Base-by-base conservation (phyloP, 2,329 filamentous ascomycete genomes). In the Aspergillus carbonarius region DNA sequence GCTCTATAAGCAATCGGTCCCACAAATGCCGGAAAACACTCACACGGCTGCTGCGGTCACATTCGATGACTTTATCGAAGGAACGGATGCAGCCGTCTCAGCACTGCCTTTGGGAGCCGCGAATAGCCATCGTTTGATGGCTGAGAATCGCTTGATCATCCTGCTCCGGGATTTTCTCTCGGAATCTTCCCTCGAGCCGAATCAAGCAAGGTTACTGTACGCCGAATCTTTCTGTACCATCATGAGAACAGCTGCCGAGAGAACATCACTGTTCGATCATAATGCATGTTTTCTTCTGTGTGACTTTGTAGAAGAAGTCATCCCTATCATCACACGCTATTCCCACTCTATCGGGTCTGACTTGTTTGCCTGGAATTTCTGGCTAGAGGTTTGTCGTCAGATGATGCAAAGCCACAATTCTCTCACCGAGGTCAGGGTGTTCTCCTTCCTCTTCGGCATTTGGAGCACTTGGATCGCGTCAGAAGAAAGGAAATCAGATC, bases 231-330 rank as follows among this genome's bases (percentile, higher is more conserved):
- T 96, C 73, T 86, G 87, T 68, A 79, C 81, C 25, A 78, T 96
- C 27, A 81, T 95, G 70, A 92, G 89, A 71, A 87, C 88, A 0
- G 85, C 89, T 1, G 87, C 91, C 1, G 86, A 88, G 64, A 87
- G 85, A 64, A 93, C 89, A 0, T 93, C 91, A 0, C 81, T 91
- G 55, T 96, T 89, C 71, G 88, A 96, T 72, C 90, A 92, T 70
- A 86, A 86, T 62, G 89, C 91, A 17, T 96, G 92, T 73, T 95
- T 95, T 71, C 90, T 91, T 9, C 81, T 96, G n/a, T 93, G 92
- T 70, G 93, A 97, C 72, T 92, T 96, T 64, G 79, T 96, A 25
- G 91, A 96, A 70, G 92, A 96, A 74, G 83, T 88, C 1, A 79
- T 96, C 52, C 79, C 85, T 15, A 87, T 92, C 40, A 79, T 89